Evolutionary conservation across 306 rosid species (phyloP).

Genomic region (Pachyrhizus erosus): DNA sequence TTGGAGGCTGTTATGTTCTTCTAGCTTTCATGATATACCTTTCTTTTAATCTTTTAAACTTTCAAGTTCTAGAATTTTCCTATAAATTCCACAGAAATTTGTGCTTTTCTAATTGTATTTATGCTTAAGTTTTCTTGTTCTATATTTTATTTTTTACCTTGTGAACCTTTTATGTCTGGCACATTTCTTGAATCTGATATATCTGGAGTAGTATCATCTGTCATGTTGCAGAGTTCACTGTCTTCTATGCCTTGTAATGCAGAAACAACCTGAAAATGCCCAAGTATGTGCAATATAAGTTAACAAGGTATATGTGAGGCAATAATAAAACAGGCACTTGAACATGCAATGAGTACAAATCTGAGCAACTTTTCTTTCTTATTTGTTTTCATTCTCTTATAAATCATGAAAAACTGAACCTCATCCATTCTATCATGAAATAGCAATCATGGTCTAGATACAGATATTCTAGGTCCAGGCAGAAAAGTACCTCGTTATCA

Average conservation of each 20-base stretch:
- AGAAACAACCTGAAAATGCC: slow-evolving; percentile 55
- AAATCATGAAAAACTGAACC: slow-evolving; percentile 6
- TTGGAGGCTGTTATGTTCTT: slow-evolving; percentile 5
- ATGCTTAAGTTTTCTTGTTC: not conserved
- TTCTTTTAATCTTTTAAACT: not conserved
- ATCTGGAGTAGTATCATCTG: slow-evolving; percentile 26
- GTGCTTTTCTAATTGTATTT: not conserved
- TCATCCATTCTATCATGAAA: not conserved
- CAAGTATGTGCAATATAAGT: slow-evolving; percentile 8
- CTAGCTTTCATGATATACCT: not conserved
- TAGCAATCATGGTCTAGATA: not conserved
- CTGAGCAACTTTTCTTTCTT: not conserved
- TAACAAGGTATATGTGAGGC: not conserved
- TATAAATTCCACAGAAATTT: not conserved
- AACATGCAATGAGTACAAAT: slow-evolving; percentile 1
- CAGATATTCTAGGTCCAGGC: too few species aligned
- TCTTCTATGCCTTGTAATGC: slow-evolving; percentile 52
- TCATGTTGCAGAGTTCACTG: slow-evolving; percentile 9
- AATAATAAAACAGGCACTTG: not conserved
- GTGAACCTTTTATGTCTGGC: slow-evolving; percentile 26
- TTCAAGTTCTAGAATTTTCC: not conserved
- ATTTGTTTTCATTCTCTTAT: not conserved
- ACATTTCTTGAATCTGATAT: slow-evolving; percentile 16
- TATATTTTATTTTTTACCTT: slow-evolving; percentile 34
- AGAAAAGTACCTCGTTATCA: not conserved